Percentiles rank a stretch among this genome's conserved stretches.
Evolutionary conservation across 108 stramenopile species (phyloP).

Genomic region (Cyclotella baltica): DNA sequence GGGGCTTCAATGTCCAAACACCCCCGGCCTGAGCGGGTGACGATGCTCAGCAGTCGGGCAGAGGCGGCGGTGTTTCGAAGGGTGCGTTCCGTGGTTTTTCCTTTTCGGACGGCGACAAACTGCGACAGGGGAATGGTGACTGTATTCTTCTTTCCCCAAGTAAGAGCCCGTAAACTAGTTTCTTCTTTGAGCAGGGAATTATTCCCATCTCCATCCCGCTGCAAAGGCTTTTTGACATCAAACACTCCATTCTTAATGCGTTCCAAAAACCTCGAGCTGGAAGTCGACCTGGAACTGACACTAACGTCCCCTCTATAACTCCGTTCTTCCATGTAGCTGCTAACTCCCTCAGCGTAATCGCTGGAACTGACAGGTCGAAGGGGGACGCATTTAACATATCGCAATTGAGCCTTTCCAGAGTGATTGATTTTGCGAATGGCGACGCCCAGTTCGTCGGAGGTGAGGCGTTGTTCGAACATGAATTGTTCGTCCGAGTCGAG

Average conservation of each 20-base stretch:
- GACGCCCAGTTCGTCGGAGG: constrained; percentile 77
- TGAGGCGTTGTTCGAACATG: constrained; percentile 85
- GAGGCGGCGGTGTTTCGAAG: constrained; percentile 63
- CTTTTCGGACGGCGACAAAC: constrained; percentile 76
- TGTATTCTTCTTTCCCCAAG: constrained; percentile 90
- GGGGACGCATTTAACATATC: constrained; percentile 80
- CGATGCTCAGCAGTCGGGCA: constrained; percentile 65
- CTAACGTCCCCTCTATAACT: constrained; percentile 7
- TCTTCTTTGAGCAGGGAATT: constrained; percentile 12
- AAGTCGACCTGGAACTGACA: constrained; percentile 18
- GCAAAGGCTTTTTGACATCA: not conserved
- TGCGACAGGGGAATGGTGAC: constrained; percentile 65
- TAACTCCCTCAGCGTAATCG: constrained; percentile 23
- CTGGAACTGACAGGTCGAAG: constrained; percentile 45
- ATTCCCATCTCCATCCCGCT: not conserved
- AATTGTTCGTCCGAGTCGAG: constrained; percentile 77
- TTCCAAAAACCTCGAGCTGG: constrained; percentile 30
- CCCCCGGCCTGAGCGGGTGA: constrained; percentile 56
- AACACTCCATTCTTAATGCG: constrained; percentile 19
- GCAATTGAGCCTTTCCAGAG: constrained; percentile 80
- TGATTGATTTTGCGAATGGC: constrained; percentile 89
- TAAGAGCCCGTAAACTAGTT: constrained; percentile 49
- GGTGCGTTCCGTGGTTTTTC: constrained; percentile 86
- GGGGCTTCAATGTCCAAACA: constrained; percentile 90
- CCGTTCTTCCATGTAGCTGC: constrained; percentile 14